Evolutionary conservation across 2,329 filamentous ascomycete genomes (phyloP).

Genomic region (Talaromyces islandicus): DNA sequence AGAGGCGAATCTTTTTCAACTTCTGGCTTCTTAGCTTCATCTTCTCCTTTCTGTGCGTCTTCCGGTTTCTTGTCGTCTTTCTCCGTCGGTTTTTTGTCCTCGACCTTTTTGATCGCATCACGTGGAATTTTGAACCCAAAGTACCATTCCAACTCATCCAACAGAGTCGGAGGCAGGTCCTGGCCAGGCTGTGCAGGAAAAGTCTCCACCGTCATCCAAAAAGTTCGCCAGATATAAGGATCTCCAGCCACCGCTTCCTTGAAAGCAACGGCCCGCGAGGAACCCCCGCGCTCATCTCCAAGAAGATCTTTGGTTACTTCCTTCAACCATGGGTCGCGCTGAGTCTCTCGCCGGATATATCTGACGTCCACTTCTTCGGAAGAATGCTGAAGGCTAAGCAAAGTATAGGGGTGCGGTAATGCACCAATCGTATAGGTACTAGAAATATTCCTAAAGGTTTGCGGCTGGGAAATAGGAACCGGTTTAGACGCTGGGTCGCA

Average conservation of each 20-base stretch:
- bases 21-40: constrained; percentile 33
- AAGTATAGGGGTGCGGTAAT: constrained; percentile 87
- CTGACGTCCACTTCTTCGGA: constrained; percentile 55
- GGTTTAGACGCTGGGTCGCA: constrained; percentile 61
- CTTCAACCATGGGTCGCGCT: constrained; percentile 73
- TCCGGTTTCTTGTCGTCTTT: constrained; percentile 15
- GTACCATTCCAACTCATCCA: constrained; percentile 74
- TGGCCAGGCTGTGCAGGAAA: constrained; percentile 44
- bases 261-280: constrained; percentile 63
- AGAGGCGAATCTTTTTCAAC: constrained; percentile 13
- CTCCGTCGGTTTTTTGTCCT: neutral
- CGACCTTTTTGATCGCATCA: constrained; percentile 27
- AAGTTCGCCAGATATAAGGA: constrained; percentile 55
- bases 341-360: constrained; percentile 62
- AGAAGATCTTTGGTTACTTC: constrained; percentile 65
- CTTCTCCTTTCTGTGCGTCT: constrained; percentile 17
- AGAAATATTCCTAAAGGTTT: constrained; percentile 65
- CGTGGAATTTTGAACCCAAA: constrained; percentile 79
- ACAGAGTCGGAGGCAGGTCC: constrained; percentile 45
- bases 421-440: constrained; percentile 74
- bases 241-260: constrained; percentile 76
- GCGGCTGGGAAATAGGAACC: constrained; percentile 61
- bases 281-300: constrained; percentile 56
- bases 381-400: constrained; percentile 59
- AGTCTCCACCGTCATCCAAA: constrained; percentile 76